Evolutionary conservation across 768 basidiomycete species (phyloP).

Genomic region (Podaxis pistillaris): DNA sequence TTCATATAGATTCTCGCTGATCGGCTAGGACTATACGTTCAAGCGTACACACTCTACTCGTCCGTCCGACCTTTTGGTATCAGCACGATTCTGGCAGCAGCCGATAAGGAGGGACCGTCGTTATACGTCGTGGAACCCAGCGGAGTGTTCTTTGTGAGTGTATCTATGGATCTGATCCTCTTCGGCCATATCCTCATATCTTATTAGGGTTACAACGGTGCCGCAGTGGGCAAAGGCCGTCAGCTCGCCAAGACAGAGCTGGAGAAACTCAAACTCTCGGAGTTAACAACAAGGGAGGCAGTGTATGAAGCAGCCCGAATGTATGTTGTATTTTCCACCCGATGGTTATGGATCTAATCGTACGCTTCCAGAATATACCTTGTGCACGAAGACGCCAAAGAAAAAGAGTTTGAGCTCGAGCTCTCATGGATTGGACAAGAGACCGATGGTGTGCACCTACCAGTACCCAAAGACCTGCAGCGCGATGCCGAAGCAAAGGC

Average conservation of each 20-base stretch:
- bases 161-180: background rate
- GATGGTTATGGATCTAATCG: background rate
- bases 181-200: background rate
- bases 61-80: slow-evolving; percentile 97
- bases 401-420: slow-evolving; percentile 98
- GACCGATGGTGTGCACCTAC: slow-evolving; percentile 73
- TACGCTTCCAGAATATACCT: slow-evolving; percentile 75
- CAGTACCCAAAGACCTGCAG: slow-evolving; percentile 82
- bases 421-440: slow-evolving; percentile 95
- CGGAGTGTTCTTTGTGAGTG: slow-evolving; percentile 82
- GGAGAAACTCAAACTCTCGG: slow-evolving; percentile 89
- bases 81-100: slow-evolving; percentile 85
- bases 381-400: slow-evolving; percentile 96
- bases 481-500: slow-evolving; percentile 87
- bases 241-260: slow-evolving; percentile 97
- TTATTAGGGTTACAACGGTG: slow-evolving; percentile 86
- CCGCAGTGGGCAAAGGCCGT: slow-evolving; percentile 97
- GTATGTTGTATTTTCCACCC: slow-evolving; percentile 44
- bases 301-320: slow-evolving; percentile 94
- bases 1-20: slow-evolving; percentile 46
- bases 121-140: slow-evolving; percentile 94
- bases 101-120: slow-evolving; percentile 85
- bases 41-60: slow-evolving; percentile 96
- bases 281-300: slow-evolving; percentile 79
- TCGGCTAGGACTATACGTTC: slow-evolving; percentile 85